phyloP scores from a whole-genome alignment of 495 filamentous ascomycete genomes.

The Platismatia glauca region DNA sequence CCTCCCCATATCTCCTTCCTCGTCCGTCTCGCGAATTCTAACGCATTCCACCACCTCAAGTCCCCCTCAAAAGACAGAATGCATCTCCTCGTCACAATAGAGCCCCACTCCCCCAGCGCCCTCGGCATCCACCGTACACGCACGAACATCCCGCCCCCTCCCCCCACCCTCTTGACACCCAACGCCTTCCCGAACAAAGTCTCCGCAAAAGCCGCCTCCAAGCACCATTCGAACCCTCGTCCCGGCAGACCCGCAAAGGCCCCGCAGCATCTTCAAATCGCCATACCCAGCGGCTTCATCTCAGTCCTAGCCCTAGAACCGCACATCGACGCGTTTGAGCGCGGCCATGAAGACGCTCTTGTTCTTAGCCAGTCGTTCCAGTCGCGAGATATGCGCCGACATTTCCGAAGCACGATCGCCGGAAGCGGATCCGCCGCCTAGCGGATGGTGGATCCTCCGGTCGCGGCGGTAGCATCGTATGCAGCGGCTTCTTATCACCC shows the following conservation, averaged over 20 bases:
- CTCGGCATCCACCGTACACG: not conserved
- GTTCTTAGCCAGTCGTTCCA: too few relatives aligned
- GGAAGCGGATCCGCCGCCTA: too few relatives aligned
- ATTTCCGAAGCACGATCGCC: too few relatives aligned
- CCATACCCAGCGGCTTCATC: too few relatives aligned
- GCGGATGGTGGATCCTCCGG: too few relatives aligned
- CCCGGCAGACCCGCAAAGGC: not conserved
- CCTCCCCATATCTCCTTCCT: not conserved
- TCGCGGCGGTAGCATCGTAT: too few relatives aligned
- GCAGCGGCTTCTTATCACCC: too few relatives aligned
- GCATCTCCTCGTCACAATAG: not conserved
- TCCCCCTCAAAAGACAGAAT: not conserved
- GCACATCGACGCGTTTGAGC: not conserved
- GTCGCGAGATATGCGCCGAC: too few relatives aligned
- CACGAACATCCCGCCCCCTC: not conserved
- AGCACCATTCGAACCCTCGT: not conserved
- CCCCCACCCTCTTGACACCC: not conserved
- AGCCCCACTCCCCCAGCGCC: not conserved
- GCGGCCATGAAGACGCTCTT: not conserved
- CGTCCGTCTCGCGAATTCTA: too few relatives aligned
- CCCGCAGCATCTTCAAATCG: not conserved
- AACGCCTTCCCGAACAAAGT: not conserved
- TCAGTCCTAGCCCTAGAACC: too few relatives aligned
- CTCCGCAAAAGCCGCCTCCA: not conserved
- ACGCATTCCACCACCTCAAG: not conserved